Base-by-base conservation (phyloP, 805 yeast species). In the Cephaloascus albidus region DNA sequence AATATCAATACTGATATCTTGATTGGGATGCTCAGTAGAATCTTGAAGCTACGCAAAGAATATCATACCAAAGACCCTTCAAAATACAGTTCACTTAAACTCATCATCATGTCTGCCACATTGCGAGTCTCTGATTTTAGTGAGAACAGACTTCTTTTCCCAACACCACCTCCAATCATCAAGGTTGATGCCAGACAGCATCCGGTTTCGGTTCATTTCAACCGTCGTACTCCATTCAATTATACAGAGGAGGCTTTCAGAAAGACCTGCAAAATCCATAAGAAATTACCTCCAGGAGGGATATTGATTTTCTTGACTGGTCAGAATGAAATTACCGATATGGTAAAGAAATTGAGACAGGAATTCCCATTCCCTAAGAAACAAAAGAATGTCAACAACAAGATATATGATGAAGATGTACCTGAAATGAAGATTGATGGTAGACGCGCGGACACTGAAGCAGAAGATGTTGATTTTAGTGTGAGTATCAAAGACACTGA, bases 61-160 rank as follows among this genome's bases (percentile, higher is more conserved):
- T 70, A 74, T 38, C 67, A 69, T 50, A 52, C 46, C 3, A 55
- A 69, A 38, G 63, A 78, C 45, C 78, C 84, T 2, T 33, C 39
- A 0, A 65, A 62, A 20, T 58, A 61, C 50, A 76, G 71, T 44
- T 88, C 83, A 10, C 66, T 93, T 43, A 93, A 90, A 56, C 61
- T 93, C 42, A 74, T 93, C 20, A 81, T 93, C 50, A 93, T 93
- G 99, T 89, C 97, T 35, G 99, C 99, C 15, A 93, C 99, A 0
- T 70, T 93, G 43, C 71, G 97, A 50, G 97, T 93, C 1, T 63
- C 90, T 14, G 99, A 93, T 57, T 93, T 93, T 54, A 78, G 96
- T 38, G 95, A 88, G 51, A 93, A 93, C 57, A 55, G 60, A 14
- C 60, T 70, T 2, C 63, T 94, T 26, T 93, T 94, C 52, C 58